Evolutionary conservation across 768 basidiomycete genomes (phyloP), one percentile per base, ranked within the genome.

Genomic region (Xanthoconium purpureum): DNA sequence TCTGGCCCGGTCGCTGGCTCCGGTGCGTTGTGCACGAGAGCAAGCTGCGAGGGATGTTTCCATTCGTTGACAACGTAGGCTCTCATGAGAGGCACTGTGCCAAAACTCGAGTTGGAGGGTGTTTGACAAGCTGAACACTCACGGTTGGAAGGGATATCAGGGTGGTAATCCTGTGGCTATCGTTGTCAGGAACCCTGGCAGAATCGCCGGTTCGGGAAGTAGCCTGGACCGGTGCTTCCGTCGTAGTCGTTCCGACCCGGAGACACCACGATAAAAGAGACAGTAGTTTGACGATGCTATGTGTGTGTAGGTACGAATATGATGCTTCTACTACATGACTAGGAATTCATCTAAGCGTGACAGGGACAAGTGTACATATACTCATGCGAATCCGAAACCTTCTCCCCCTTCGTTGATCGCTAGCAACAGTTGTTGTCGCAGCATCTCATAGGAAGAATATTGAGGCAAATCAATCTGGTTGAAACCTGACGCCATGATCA

Each of bases 391-490:
- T 50, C 92, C 96, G 71, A 98, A 98, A 43, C 93, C 93, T 76
- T 95, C 93, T 20, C 91, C 92, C 49, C 94, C 95, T 72, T 98
- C 97, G 65, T 90, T 94, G 67, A 98, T 96, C 36, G 96, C 93
- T 60, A 96, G 78, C 52, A 95, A 73, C 37, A 99, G 72, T 70
- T 92, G 92, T 60, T 91, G 89, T 29, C 97, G 85, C 59, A 99
- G 81, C 82, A 94, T 94, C 70, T 99, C 97, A 67, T 99, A 98
- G 17, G 91, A 93, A 3, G 91, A 88, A 71, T 96, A 98, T 62
- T 90, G 89, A 0, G 96, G 95, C 43, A 99, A 80, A 71, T 96
- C 94, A 56, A 94, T 93, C 70, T 94, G 91, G 71, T 94, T 94
- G 82, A 94, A 94, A 71, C 91, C 91, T 94, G 55, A 3, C 60